Base-by-base conservation (phyloP, 1,284 basidiomycete genomes). In the Exobasidium cylindrosporum region DNA sequence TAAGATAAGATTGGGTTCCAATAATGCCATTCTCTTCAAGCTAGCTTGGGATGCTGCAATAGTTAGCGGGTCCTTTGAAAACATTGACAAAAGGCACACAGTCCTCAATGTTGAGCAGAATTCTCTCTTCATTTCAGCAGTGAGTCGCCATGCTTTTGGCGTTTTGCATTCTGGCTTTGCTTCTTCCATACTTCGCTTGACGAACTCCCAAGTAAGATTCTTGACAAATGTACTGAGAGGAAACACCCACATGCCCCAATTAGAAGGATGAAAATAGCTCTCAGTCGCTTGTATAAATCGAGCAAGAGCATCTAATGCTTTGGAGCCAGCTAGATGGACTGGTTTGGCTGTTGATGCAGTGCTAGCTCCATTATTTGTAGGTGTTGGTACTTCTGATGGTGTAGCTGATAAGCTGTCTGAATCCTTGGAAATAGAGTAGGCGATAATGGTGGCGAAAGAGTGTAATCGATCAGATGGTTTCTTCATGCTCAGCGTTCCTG, bases 261-360 rank as follows among this genome's bases (percentile, higher is more conserved):
- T 78, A 28, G 75, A 77, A 3, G 91, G 91, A 79, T 96, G 92
- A 80, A 95, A 96, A 82, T 89, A 94, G 0, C 87, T 89, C 79
- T 99, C 96, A 4, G 90, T 92, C 66, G 91, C 94, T 13, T 91
- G 95, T 60, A 98, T 87, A 49, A 98, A 83, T 70, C 88, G 88
- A 68, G 92, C 89, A 28, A 98, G 83, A 26, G 92, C 89, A 70
- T 96, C 92, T 64, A 99, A 84, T 17, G 94, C 91, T 75, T 87
- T 89, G 3, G 89, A 93, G 6, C 96, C 95, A 0, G 87, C 94
- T 31, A 92, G 82, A 80, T 87, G 93, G 28, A 80, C 81, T 46
- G 74, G 84, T 87, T 67, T 72, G 79, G 72, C 81, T 69, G 76
- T 59, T 72, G 69, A n/a, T 78, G 40, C 40, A 73, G 63, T 0